Evolutionary conservation across 1,139 yeast species (phyloP), one percentile per base, ranked within the genome.

Genomic region (Suhomyces bokatorum): DNA sequence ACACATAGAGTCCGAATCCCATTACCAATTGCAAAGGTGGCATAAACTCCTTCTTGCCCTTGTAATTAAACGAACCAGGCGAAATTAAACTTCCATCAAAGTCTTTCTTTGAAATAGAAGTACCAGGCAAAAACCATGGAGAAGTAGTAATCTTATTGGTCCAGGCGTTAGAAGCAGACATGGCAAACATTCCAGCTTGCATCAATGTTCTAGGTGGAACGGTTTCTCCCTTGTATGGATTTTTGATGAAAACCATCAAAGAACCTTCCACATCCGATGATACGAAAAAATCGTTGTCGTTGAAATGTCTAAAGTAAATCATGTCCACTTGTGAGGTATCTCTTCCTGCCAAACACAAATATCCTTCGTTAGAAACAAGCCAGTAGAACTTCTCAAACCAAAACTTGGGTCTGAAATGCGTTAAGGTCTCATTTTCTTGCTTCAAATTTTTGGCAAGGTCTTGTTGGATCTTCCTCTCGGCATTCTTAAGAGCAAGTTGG

Each of bases 301-400:
- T 77, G 62, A 91, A 83, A 59, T 89, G 87, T 44, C 90, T 78
- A 56, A 86, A 83, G 57, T 86, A 87, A 30, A 93, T 78, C 69
- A 88, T 77, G 57, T 90, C 97, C n/a, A 81, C 77, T 60, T 93
- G 98, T n/a, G 80, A 64, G 17, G 77, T 78, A 60, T 95, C 97
- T 51, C 89, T 81, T 1, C 97, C 98, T 39, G 93, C 90, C 41
- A 93, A 64, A 50, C 95, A 87, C 43, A 93, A 69, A 58, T 87
- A 90, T 0, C 96, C 96, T 60, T 93, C 98, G 51, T 85, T 84
- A 0, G 96, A 79, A 27, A 90, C 75, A 60, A 93, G 93, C 99
- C 99, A 93, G 58, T 74, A 83, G 62, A 86, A 93, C 63, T 93
- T 93, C 59, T 93, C 99, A 68, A 95, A 95, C 87, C 97, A 91